Evolutionary conservation across 1,284 basidiomycete genomes (phyloP).

Genomic region (Irpex rosettiformis): DNA sequence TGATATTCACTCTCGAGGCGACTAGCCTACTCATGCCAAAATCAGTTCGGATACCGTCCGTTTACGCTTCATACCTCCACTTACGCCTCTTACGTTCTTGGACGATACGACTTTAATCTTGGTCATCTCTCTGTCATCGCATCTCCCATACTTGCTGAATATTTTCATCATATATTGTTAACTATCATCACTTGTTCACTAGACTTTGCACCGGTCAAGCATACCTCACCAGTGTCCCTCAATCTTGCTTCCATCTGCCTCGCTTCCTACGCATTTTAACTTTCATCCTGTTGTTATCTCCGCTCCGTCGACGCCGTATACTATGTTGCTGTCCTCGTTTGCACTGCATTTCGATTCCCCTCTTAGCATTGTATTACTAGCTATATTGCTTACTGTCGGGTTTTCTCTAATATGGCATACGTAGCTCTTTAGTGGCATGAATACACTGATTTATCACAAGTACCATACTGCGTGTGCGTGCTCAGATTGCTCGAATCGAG

Average conservation of each 20-base stretch:
- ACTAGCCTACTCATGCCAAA: background rate
- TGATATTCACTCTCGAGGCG: background rate
- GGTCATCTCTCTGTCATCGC: background rate
- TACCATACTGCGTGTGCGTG: too few relatives aligned
- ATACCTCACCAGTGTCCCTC: background rate
- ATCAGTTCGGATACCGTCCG: too few relatives aligned
- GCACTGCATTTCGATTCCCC: background rate
- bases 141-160: background rate
- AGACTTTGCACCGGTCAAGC: background rate
- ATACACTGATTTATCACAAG: background rate
- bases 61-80: background rate
- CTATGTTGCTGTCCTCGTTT: background rate
- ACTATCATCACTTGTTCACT: background rate
- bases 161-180: background rate
- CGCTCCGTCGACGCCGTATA: too few relatives aligned
- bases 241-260: background rate
- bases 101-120: background rate
- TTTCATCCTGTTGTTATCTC: background rate
- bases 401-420: background rate
- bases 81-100: background rate
- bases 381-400: background rate
- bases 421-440: background rate
- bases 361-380: slow-evolving; percentile 2
- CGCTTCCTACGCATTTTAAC: background rate
- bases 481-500: too few relatives aligned